Conservation (phyloP, 176 grass and related monocot species). For the Pontederia crassipes region DNA sequence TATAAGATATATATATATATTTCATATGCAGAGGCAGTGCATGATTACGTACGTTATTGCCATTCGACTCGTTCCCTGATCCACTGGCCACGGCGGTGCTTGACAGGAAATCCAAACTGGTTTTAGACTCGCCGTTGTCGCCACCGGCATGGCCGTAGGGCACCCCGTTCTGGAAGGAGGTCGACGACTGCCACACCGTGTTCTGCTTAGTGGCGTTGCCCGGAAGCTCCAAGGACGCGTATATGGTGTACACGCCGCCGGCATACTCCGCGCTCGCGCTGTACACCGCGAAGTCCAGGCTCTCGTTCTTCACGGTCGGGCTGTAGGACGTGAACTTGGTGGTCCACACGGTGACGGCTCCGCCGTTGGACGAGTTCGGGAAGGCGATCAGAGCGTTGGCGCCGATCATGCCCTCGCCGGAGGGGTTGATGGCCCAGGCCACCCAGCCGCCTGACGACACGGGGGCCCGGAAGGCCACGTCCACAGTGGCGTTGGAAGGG, state of each 20-base stretch:
- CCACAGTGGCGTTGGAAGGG: conserved; percentile 43
- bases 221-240: conserved; percentile 44
- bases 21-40: no score
- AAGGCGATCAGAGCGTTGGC: conserved; percentile 59
- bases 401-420: conserved; percentile 4
- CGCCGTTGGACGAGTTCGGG: conserved; percentile 26
- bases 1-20: no score
- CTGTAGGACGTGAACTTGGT: neutral
- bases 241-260: conserved; percentile 53
- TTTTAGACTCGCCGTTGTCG: neutral
- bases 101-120: conserved; percentile 42
- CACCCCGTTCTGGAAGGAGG: neutral
- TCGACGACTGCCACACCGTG: conserved; percentile 73
- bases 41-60: conserved; percentile 35
- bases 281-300: conserved; percentile 27
- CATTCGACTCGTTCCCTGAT: conserved; percentile 40
- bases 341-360: conserved; percentile 21
- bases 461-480: conserved; percentile 57
- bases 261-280: conserved; percentile 32
- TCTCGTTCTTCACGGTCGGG: conserved; percentile 1
- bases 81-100: conserved; percentile 15
- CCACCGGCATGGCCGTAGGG: conserved; percentile 6
- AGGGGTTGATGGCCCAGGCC: conserved; percentile 78
- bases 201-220: conserved; percentile 24
- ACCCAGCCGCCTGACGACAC: conserved; percentile 33